Evolutionary conservation across 306 rosid species (phyloP), one percentile per base, ranked within the genome.

Genomic region (Citrullus amarus): DNA sequence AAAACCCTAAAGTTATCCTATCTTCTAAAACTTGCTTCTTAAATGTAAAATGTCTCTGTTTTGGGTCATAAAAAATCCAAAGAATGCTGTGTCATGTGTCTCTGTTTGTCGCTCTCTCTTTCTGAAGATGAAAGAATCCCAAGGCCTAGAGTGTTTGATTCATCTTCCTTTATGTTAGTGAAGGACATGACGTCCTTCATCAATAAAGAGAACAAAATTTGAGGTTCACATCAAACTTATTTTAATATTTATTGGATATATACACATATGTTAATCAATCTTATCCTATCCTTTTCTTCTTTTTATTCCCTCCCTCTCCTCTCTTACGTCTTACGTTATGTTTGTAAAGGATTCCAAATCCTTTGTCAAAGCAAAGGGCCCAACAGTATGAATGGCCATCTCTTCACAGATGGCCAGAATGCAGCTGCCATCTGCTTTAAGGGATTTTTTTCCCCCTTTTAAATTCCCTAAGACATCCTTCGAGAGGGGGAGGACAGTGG

Each of bases 331-430:
- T 43, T 68, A 68, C 75, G 54, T 68, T 68, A 43, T 68, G 75
- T 69, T 66, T 66, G 51, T 43, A 69, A 48, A 72, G 77, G 25
- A 72, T 14, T 72, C 57, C 57, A 48, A 72, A 72, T 50, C 43
- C 59, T 48, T 72, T 32, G 57, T 72, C 77, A 72, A 72, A 72
- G 59, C 14, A 72, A 48, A 48, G 77, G 77, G 77, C 43, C 77
- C 77, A 72, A 25, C 57, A 13, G 57, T n/a, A 69, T 69, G 76
- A 22, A 46, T 41, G n/a, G 55, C 76, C 76, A 69, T 69, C 32
- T 69, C 54, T 44, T 46, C 57, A 48, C 58, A 46, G 32, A 41
- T 68, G 28, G 75, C 9, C 75, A 44, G 76, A 15, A 25, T 13
- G 36, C 76, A 46, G 57, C 57, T 53, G 57, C 39, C 76, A 46